Base-by-base conservation (phyloP, 106 monocot genomes). In the Chionographis japonica region DNA sequence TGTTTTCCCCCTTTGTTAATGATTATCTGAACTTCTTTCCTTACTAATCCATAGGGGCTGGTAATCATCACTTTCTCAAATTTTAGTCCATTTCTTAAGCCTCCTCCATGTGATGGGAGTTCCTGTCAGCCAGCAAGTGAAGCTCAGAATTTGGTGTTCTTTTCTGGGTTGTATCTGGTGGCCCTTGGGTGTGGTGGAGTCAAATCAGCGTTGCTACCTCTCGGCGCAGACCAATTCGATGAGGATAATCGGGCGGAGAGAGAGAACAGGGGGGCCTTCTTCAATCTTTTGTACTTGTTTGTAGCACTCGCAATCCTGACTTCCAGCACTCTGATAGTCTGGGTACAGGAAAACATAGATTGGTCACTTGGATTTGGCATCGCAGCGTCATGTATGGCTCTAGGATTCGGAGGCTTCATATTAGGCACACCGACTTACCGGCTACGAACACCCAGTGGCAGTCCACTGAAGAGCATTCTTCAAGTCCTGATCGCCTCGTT, bases 151-250 rank as follows among this genome's bases (percentile, higher is more conserved):
- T 9, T 70, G 19, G 63, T 52, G 3, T 70, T 78, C 54, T 85
- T 74, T 50, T 40, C 58, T 54, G 81, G 74, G 9, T 54, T 85
- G 18, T 85, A 85, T 61, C 67, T 85, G 17, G 67, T 85, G 58
- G 85, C 80, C 4, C 14, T 86, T 37, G 85, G 85, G 8, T 68
- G 58, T 50, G 85, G 85, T 5, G 78, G 78, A 8, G 52, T 81
- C 16, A 73, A 71, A 35, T 69, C 81, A 15, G 35, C 56, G 3
- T 19, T 86, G 53, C 73, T 81, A 20, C 85, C 85, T 41, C 72
- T 86, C 16, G 85, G 85, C 14, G 85, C 85, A 1, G 81, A 86
- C 42, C 85, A 86, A 49, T 86, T 71, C 52, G 41, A 81, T 54
- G 74, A 86, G 4, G n/a, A 57, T 4, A 37, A 71, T 18, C 64